These are phyloP conservation scores for Pyricularia grisea DNA, from an alignment of 2,329 filamentous ascomycete species.

Conservation along the genomic window DNA sequence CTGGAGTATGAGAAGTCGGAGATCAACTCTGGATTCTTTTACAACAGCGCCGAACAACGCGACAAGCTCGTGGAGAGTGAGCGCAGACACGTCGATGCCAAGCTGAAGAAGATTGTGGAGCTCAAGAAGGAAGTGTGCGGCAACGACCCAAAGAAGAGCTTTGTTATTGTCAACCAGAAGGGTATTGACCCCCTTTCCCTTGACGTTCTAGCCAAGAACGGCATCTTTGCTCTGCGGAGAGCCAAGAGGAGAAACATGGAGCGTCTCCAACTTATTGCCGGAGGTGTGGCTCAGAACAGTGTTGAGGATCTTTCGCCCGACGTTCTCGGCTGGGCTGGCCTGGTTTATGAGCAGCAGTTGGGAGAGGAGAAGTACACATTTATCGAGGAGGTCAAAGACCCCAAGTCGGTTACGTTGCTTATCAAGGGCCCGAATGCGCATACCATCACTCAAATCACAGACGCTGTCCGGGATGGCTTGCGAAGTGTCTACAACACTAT, in stretches of 20 bases:
- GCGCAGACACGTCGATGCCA: slow-evolving; percentile 89
- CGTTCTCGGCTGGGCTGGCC: slow-evolving; percentile 87
- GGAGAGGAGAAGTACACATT: slow-evolving; percentile 99
- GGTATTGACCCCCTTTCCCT: slow-evolving; percentile 94
- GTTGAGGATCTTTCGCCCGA: slow-evolving; percentile 87
- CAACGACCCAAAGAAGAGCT: slow-evolving; percentile 84
- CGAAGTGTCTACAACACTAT: slow-evolving; percentile 99
- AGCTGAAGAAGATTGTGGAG: slow-evolving; percentile 94
- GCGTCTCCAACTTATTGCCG: slow-evolving; percentile 87
- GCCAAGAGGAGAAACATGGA: slow-evolving; percentile 99
- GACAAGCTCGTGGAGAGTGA: slow-evolving; percentile 98
- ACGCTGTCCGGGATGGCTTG: slow-evolving; percentile 89
- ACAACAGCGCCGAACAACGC: slow-evolving; percentile 90
- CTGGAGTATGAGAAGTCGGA: slow-evolving; percentile 98
- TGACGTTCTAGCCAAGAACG: slow-evolving; percentile 95
- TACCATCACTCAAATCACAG: slow-evolving; percentile 93
- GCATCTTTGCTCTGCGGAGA: slow-evolving; percentile 85
- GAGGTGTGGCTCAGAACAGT: slow-evolving; percentile 86
- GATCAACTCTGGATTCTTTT: slow-evolving; percentile 98
- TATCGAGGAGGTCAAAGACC: slow-evolving; percentile 95
- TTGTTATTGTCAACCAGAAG: slow-evolving; percentile 98
- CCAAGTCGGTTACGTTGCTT: slow-evolving; percentile 92
- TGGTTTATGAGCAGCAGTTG: slow-evolving; percentile 93
- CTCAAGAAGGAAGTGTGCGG: slow-evolving; percentile 97
- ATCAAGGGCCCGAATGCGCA: slow-evolving; percentile 98